Base-by-base conservation (phyloP, 805 yeast species). In the Yueomyces sinensis region DNA sequence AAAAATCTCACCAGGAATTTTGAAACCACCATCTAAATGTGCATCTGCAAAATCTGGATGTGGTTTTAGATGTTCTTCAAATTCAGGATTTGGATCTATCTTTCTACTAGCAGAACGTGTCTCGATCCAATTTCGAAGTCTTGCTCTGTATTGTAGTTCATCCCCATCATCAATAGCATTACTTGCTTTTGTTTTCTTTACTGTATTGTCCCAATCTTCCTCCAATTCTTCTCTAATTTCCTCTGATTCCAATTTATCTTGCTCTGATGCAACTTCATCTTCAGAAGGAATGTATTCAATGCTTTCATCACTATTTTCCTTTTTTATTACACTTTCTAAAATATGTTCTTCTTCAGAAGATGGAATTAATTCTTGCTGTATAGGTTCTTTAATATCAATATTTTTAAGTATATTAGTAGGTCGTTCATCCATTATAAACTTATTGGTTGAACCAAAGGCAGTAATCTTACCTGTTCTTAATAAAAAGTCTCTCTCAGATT, bases 401-500 rank as follows among this genome's bases (percentile, higher is more conserved):
- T 47, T 56, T 13, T 52, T 58, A 13, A 52, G 61, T 2, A 60
- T 66, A 4, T 50, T 45, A 11, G 43, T 9, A 3, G 13, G 13
- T 19, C 17, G 23, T 3, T 34, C 34, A 2, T 45, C 52, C 7
- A 49, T 9, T 4, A 36, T 65, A 44, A 83, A 80, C 2, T 73
- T 76, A 29, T 66, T 64, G 16, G 72, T 59, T 22, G 72, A 71
- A 9, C 95, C 94, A 62, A 91, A 91, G 1, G 97, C 97, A 0
- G 98, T 91, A 37, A 86, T 73, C 52, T 84, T 76, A 20, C 98
- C 98, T 0, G 89, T 87, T 42, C 98, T 66, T 0, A 91, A 72
- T 40, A 91, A 63, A 49, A 58, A 87, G 33, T 87, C 96, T 37
- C 72, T 72, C 48, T 80, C 81, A 0, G 84, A 58, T 49, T 91